Evolutionary conservation across 441 rosid genomes (phyloP), one percentile per base, ranked within the genome.

Genomic region (Arabidopsis lyrata): DNA sequence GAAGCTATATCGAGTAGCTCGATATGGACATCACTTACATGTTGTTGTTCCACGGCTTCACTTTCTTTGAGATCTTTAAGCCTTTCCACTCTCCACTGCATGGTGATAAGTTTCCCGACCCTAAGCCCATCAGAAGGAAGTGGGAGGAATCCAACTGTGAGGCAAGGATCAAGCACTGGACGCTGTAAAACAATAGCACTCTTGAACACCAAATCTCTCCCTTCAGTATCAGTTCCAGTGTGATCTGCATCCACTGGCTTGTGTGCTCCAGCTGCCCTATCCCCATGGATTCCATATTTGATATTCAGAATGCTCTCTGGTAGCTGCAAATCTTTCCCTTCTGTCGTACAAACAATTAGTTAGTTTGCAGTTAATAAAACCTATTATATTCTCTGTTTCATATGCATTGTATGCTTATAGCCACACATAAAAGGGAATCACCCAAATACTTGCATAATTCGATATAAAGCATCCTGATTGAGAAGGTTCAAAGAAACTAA

Each of bases 1-100:
- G 63, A 57, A 57, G 31, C 16, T 11, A 9, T 47, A 69, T 69
- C 54, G 14, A 59, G 36, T 60, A 66, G 68, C 31, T 59, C 32
- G 29, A 60, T 27, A 22, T 62, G 57, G 66, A 61, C 41, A 64
- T 47, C 8, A 84, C 97, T 86, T 85, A 92, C 99, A 56, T 73
- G 80, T 68, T 61, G 47, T 34, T 61, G 31, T 63, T 72, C 74
- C 5, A 81, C 70, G 49, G 65, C 78, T 54, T 78, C 85, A 59
- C 65, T 83, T 68, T 72, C 86, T 66, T 83, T 84, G 15, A 50
- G 80, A 70, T 81, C 87, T 83, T 91, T 93, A 75, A 96, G 85
- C 84, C 95, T 86, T 84, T 96, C 96, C 53, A 96, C 86, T 72
- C 97, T 86, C 99, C 99, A 95, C 72, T 90, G 86, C 89, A 91